Conservation (phyloP, 2,329 filamentous ascomycete species). For the Exserohilum turcica region DNA sequence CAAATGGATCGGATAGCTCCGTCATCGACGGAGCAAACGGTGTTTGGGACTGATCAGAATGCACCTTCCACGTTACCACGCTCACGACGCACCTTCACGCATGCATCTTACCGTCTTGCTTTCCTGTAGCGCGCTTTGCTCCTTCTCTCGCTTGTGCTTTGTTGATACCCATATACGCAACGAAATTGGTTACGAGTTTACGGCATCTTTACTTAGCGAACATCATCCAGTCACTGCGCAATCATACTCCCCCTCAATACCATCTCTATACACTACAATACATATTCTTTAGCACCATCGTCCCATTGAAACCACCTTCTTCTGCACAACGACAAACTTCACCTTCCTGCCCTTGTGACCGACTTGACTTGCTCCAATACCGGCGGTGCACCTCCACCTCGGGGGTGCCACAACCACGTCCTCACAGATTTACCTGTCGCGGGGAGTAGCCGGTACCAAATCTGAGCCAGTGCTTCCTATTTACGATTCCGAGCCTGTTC, state of each 20-base stretch:
- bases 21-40: slow-evolving; percentile 22
- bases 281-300: too few relatives aligned
- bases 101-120: slow-evolving; percentile 8
- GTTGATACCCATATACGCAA: slow-evolving; percentile 17
- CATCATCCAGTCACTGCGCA: neutral
- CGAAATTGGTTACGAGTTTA: slow-evolving; percentile 4
- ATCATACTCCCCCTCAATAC: neutral
- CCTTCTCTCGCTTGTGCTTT: slow-evolving; percentile 3
- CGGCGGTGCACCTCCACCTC: too few relatives aligned
- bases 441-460: too few relatives aligned
- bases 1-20: slow-evolving; percentile 31
- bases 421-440: too few relatives aligned
- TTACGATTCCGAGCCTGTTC: too few relatives aligned
- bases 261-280: neutral
- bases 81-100: slow-evolving; percentile 22
- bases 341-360: too few relatives aligned
- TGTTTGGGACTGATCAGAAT: slow-evolving; percentile 12
- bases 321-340: too few relatives aligned
- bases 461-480: too few relatives aligned
- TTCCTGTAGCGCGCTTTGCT: slow-evolving; percentile 9
- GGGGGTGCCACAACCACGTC: too few relatives aligned
- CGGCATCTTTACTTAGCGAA: neutral
- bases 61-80: slow-evolving; percentile 6
- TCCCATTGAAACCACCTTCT: too few relatives aligned
- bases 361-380: too few relatives aligned